Base-by-base conservation (phyloP, 352 stramenopile species). In the Phytopythium vexans region DNA sequence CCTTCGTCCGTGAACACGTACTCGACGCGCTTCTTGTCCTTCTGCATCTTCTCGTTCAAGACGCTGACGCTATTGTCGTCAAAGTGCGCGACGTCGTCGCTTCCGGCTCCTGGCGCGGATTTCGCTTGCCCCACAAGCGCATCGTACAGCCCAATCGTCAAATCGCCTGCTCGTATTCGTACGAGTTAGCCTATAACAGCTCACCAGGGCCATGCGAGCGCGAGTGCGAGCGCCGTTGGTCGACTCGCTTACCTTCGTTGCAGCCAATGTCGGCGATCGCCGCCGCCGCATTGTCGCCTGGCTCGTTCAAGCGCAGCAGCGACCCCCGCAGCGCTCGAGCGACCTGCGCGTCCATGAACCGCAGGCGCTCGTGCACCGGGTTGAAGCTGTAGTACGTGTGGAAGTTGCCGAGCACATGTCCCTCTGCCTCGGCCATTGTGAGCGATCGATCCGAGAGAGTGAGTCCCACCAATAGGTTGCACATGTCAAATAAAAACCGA, bases 371-470 rank as follows among this genome's bases (percentile, higher is more conserved):
- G 16, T 78, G 61, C 37, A 75, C 84, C 10, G 80, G 77, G 39
- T 92, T 92, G 60, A 92, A 92, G 70, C 72, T 89, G 66, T 92
- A 92, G 58, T 92, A 94, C 36, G 81, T 69, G 41, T 92, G 82
- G 66, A 92, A 90, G 63, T 94, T 92, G 62, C 82, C 84, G 41
- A 92, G 70, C 54, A 90, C 68, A 36, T 92, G 79, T 45, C 81
- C 84, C 50, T 88, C 68, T 1, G 70, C 72, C 39, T 82, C 55
- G 56, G 64, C 62, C 66, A 80, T 72, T 39, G 31, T 41, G 36
- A 41, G 43, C 54, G 15, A 8, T 33, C n/a, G 45, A 33, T 34
- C n/a, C 21, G 21, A 27, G 21, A 27, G 21, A 27, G 21, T 27
- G 21, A 27, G 21, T 27, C 21, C 21, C 21, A 27, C 21, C 21